Evolutionary conservation across 176 grass and related monocot genomes (phyloP).

Genomic region (Musa schizocarpa): DNA sequence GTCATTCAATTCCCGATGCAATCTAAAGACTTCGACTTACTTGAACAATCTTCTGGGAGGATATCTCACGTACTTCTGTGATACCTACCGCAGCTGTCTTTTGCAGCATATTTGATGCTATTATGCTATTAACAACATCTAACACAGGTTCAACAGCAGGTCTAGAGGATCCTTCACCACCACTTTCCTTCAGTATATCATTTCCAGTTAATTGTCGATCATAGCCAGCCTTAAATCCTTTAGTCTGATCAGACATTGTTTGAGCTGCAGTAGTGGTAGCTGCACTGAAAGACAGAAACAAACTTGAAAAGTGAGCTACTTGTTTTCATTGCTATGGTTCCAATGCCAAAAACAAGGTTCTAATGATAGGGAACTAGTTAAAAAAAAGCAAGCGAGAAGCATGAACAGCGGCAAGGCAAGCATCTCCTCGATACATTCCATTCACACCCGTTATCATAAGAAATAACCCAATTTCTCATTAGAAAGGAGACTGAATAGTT

Average conservation of each 20-base stretch:
- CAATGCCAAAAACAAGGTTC: background rate
- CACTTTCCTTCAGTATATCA: conserved; percentile 14
- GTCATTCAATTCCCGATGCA: background rate
- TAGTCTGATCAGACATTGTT: conserved; percentile 31
- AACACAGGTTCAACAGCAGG: conserved; percentile 5
- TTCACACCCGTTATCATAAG: too few species aligned
- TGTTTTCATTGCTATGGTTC: background rate
- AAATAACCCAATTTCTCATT: too few species aligned
- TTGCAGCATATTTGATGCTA: conserved; percentile 11
- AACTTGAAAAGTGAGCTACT: background rate
- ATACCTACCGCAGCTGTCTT: conserved; percentile 27
- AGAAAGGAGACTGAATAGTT: too few species aligned
- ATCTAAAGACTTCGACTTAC: conserved; percentile 11
- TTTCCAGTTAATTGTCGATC: conserved; percentile 16
- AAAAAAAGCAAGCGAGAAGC: too few species aligned
- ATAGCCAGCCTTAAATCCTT: conserved; percentile 20
- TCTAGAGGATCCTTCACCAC: conserved; percentile 65
- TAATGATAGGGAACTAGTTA: too few species aligned
- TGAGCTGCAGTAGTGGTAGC: background rate
- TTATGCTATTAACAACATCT: conserved; percentile 24
- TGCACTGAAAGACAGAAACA: background rate
- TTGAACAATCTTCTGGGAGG: conserved; percentile 32
- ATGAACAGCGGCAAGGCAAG: too few species aligned
- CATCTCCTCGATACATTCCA: too few species aligned
- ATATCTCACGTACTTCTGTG: conserved; percentile 40